A percentile compares a stretch with the other conserved stretches of the same genome.
Conservation (phyloP, 1,139 yeast species). For the Nakaseomyces sp. region DNA sequence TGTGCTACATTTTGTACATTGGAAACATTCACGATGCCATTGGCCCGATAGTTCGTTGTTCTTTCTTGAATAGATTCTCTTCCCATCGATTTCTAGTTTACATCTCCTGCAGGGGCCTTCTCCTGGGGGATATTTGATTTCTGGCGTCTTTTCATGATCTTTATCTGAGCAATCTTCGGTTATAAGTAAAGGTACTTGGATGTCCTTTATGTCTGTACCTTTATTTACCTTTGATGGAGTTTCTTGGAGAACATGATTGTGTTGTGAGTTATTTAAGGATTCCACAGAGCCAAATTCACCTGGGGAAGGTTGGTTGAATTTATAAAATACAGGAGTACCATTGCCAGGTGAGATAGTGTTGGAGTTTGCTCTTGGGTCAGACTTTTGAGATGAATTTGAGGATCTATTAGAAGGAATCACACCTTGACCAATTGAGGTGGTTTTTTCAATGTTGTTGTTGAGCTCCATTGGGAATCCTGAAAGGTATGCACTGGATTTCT, state of each 20-base stretch:
- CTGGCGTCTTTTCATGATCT: not conserved
- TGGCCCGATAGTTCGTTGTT: conserved; percentile 82
- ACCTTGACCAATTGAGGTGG: not conserved
- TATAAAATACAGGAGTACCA: conserved; percentile 18
- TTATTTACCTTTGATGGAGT: conserved; percentile 1
- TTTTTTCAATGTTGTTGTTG: not conserved
- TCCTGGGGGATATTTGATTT: conserved; percentile 42
- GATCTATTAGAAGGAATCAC: not conserved
- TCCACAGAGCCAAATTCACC: not conserved
- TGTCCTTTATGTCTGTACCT: not conserved
- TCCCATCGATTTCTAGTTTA: conserved; percentile 33
- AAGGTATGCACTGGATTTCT: conserved; percentile 26
- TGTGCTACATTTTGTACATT: conserved; percentile 54
- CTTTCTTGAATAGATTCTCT: conserved; percentile 60
- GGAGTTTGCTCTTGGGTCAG: conserved; percentile 4
- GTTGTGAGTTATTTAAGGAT: not conserved
- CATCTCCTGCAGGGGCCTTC: conserved; percentile 72
- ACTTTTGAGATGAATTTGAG: not conserved
- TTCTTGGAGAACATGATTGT: not conserved
- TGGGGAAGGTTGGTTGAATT: conserved; percentile 11
- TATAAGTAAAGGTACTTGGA: not conserved
- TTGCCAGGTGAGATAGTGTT: conserved; percentile 1
- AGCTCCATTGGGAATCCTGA: conserved; percentile 16
- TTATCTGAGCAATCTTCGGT: not conserved
- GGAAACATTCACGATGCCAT: conserved; percentile 87